Evolutionary conservation across 768 basidiomycete species (phyloP).

Genomic region (Lactarius hengduanensis): DNA sequence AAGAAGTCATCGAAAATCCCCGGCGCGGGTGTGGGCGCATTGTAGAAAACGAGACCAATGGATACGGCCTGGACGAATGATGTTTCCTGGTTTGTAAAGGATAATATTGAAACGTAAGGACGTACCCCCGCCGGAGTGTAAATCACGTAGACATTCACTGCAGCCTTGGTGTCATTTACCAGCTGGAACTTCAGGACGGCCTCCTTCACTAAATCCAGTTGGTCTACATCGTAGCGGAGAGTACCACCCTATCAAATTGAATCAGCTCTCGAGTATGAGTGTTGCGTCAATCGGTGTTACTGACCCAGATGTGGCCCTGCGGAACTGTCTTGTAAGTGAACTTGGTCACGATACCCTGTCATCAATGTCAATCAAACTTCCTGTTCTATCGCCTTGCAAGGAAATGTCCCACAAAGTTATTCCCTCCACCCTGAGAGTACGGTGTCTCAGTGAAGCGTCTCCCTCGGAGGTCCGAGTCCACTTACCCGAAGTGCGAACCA

Average conservation of each 20-base stretch:
- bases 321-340: constrained; percentile 7
- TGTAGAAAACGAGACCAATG: too few relatives aligned
- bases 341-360: constrained; percentile 13
- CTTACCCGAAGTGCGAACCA: constrained; percentile 20
- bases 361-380: background rate
- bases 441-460: background rate
- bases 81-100: background rate
- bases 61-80: too few relatives aligned
- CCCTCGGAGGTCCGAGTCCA: too few relatives aligned
- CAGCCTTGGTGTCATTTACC: constrained; percentile 6
- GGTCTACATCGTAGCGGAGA: background rate
- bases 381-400: background rate
- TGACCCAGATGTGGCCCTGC: background rate
- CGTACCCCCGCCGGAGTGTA: constrained; percentile 6
- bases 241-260: constrained; percentile 1
- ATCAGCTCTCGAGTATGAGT: background rate
- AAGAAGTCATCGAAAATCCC: constrained; percentile 29
- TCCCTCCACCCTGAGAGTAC: constrained; percentile 18
- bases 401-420: constrained; percentile 21
- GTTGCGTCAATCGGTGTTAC: background rate
- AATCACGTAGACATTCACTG: rapidly evolving
- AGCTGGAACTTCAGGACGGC: constrained; percentile 11
- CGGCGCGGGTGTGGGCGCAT: too few relatives aligned
- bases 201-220: background rate
- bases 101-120: background rate